These are phyloP conservation scores for Phaseolus coccineus DNA, from an alignment of 331 rosid species.

Conservation along the genomic window DNA sequence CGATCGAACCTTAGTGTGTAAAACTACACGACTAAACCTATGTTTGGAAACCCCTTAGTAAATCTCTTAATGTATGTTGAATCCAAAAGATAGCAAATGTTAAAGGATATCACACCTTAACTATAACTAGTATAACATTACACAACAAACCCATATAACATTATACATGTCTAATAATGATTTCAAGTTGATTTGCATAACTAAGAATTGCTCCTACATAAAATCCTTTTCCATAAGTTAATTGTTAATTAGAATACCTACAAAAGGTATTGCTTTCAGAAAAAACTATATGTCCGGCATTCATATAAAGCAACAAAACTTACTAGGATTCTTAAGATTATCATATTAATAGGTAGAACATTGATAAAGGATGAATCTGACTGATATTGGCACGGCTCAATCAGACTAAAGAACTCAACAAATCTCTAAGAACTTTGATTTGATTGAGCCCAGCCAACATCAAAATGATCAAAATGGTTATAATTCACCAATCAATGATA, in stretches of 20 bases:
- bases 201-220: background rate
- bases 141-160: background rate
- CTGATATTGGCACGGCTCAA: conserved; percentile 97
- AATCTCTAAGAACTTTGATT: conserved; percentile 42
- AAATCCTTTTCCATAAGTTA: background rate
- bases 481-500: background rate
- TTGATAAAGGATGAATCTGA: conserved; percentile 31
- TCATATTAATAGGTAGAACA: background rate
- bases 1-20: no score
- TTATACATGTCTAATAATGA: background rate
- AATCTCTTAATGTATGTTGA: no score
- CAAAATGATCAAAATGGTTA: background rate
- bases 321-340: background rate
- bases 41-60: no score
- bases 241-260: background rate
- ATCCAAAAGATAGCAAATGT: no score
- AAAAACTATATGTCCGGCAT: background rate
- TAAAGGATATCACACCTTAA: no score
- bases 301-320: background rate
- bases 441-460: conserved; percentile 52
- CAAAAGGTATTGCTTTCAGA: background rate
- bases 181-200: background rate
- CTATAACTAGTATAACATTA: no score
- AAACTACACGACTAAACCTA: no score
- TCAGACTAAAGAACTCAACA: conserved; percentile 65